A percentile compares a stretch with the other conserved stretches of the same genome.
Conservation (phyloP, 352 stramenopile genomes). For the Pythium phragmitis region DNA sequence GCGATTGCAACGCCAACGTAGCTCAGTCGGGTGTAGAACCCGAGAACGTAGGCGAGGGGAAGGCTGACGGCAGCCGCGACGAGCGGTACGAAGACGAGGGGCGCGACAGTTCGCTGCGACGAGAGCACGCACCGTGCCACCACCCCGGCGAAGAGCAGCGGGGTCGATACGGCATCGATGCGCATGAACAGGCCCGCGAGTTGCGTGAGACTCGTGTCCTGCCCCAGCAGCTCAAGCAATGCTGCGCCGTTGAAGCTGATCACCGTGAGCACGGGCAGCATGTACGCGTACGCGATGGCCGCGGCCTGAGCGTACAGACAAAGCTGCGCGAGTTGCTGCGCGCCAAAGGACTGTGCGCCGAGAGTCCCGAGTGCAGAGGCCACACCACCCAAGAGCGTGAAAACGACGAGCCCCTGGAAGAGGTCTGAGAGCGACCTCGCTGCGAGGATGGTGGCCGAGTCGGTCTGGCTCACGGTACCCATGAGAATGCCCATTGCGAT, state of each 20-base stretch:
- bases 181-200: slow-evolving; percentile 29
- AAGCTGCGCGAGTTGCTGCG: slow-evolving; percentile 36
- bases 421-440: slow-evolving; percentile 25
- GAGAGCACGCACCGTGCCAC: slow-evolving; percentile 33
- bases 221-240: slow-evolving; percentile 33
- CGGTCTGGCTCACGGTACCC: slow-evolving; percentile 21
- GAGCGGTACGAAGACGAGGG: slow-evolving; percentile 32
- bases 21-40: slow-evolving; percentile 36
- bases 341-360: slow-evolving; percentile 40
- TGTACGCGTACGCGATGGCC: slow-evolving; percentile 24
- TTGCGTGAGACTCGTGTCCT: slow-evolving; percentile 31
- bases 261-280: slow-evolving; percentile 14
- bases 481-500: slow-evolving; percentile 27
- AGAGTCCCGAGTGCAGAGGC: slow-evolving; percentile 37
- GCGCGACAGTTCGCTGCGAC: slow-evolving; percentile 38
- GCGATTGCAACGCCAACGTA: slow-evolving; percentile 38
- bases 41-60: slow-evolving; percentile 34
- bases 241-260: slow-evolving; percentile 26
- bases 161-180: slow-evolving; percentile 23
- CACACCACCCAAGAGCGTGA: slow-evolving; percentile 27
- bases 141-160: slow-evolving; percentile 30
- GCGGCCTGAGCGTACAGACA: slow-evolving; percentile 45
- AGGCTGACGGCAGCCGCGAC: slow-evolving; percentile 26
- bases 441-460: slow-evolving; percentile 30
- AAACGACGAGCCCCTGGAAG: slow-evolving; percentile 18